Conservation (phyloP, 768 basidiomycete species). For the Punctularia strigosozonata region DNA sequence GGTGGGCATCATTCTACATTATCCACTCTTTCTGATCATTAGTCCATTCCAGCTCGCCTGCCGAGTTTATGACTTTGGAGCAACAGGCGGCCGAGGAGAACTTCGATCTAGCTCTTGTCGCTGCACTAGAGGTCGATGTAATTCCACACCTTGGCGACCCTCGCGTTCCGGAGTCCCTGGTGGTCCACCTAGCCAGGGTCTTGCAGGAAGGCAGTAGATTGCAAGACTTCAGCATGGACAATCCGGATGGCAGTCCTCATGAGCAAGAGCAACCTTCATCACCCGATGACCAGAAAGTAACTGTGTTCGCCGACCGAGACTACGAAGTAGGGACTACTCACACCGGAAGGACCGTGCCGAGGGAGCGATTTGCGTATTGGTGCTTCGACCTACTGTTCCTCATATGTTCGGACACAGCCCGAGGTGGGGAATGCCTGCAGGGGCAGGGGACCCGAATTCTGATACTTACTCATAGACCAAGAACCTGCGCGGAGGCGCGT, state of each 20-base stretch:
- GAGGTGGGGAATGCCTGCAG: conserved; percentile 29
- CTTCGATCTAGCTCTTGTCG: conserved; percentile 74
- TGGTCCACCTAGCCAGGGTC: conserved; percentile 55
- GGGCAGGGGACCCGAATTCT: background rate
- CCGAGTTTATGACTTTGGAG: conserved; percentile 45
- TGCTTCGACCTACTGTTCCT: conserved; percentile 81
- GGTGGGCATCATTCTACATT: conserved; percentile 33
- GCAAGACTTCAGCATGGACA: conserved; percentile 25
- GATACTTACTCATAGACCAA: conserved; percentile 38
- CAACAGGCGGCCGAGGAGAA: conserved; percentile 71
- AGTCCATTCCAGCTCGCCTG: conserved; percentile 33
- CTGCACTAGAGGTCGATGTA: conserved; percentile 69
- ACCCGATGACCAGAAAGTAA: too few species aligned
- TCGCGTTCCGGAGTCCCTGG: conserved; percentile 60
- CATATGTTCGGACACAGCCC: conserved; percentile 57
- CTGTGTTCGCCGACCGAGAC: conserved; percentile 18
- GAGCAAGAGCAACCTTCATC: too few species aligned
- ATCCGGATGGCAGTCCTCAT: conserved; percentile 8
- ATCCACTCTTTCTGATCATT: background rate
- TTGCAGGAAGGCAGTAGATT: conserved; percentile 64
- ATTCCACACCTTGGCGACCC: conserved; percentile 61
- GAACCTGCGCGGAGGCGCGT: conserved; percentile 51
- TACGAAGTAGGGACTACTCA: conserved; percentile 50
- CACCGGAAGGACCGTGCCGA: conserved; percentile 39
- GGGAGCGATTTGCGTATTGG: conserved; percentile 89